These are phyloP conservation scores for Maudiozyma bulderi DNA, from an alignment of 805 yeast species.

Conservation along the genomic window DNA sequence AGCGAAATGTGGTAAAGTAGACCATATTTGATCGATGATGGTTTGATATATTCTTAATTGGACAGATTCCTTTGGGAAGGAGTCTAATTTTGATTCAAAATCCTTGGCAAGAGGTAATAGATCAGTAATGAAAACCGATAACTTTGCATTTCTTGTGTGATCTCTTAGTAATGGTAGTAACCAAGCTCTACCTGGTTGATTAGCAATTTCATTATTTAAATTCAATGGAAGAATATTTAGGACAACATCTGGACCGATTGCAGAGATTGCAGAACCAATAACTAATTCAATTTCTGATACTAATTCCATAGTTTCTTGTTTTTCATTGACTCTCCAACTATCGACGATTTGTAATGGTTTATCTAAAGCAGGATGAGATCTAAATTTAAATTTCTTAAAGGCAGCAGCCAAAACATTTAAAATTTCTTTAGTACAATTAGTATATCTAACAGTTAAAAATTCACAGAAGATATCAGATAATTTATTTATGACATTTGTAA, in stretches of 20 bases:
- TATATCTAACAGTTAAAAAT: constrained; percentile 62
- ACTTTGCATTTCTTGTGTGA: constrained; percentile 60
- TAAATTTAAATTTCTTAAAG: constrained; percentile 51
- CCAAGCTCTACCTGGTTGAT: constrained; percentile 88
- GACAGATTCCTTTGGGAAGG: constrained; percentile 45
- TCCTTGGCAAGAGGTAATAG: constrained; percentile 57
- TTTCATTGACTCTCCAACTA: constrained; percentile 72
- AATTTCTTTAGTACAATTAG: constrained; percentile 64
- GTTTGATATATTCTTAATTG: constrained; percentile 75
- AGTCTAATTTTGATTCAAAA: constrained; percentile 41
- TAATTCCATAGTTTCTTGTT: constrained; percentile 41
- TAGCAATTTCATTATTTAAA: constrained; percentile 42
- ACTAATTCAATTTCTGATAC: constrained; percentile 73
- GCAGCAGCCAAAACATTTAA: constrained; percentile 57
- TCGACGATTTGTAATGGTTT: constrained; percentile 66
- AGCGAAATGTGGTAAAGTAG: constrained; percentile 79
- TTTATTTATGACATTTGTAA: constrained; percentile 47
- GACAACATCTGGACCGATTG: constrained; percentile 82
- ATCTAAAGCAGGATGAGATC: constrained; percentile 63
- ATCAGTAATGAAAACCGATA: constrained; percentile 51
- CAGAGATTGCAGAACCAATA: constrained; percentile 65
- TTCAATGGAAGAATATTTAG: constrained; percentile 70
- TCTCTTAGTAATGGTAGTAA: constrained; percentile 84
- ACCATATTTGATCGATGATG: constrained; percentile 85
- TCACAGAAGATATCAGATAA: constrained; percentile 48